Conservation (phyloP, 2,329 filamentous ascomycete species). For the Colletotrichum musae region DNA sequence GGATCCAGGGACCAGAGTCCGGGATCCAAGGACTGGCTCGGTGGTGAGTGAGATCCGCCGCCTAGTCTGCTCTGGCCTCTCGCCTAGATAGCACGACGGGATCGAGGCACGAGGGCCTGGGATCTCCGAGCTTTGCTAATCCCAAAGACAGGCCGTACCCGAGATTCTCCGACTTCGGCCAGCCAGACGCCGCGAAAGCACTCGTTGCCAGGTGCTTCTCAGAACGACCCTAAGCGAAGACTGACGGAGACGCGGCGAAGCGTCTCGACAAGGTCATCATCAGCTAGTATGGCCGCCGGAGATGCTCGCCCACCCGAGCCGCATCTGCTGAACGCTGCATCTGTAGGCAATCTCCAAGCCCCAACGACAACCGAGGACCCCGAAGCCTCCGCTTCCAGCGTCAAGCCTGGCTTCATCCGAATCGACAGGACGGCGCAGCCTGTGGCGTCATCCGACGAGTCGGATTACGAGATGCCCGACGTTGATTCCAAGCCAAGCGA, state of each 20-base stretch:
- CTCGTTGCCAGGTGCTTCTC: background rate
- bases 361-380: too few species aligned
- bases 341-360: background rate
- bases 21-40: slow-evolving; percentile 16
- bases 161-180: background rate
- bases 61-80: background rate
- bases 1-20: too few species aligned
- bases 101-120: too few species aligned
- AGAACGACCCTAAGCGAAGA: slow-evolving; percentile 14
- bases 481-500: slow-evolving; percentile 41
- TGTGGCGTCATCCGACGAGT: background rate
- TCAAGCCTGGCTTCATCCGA: background rate
- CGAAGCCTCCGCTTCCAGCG: background rate
- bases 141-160: too few species aligned
- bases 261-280: background rate
- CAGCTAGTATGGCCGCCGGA: background rate
- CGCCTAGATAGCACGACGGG: background rate
- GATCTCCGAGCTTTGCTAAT: too few species aligned
- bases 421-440: background rate
- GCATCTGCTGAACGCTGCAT: background rate
- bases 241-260: background rate
- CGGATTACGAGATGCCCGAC: slow-evolving; percentile 32
- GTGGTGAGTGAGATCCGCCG: slow-evolving; percentile 5
- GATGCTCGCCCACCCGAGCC: background rate
- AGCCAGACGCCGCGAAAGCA: slow-evolving; percentile 24